These are phyloP conservation scores for Priceomyces castillae DNA, from an alignment of 805 yeast species.

Conservation along the genomic window DNA sequence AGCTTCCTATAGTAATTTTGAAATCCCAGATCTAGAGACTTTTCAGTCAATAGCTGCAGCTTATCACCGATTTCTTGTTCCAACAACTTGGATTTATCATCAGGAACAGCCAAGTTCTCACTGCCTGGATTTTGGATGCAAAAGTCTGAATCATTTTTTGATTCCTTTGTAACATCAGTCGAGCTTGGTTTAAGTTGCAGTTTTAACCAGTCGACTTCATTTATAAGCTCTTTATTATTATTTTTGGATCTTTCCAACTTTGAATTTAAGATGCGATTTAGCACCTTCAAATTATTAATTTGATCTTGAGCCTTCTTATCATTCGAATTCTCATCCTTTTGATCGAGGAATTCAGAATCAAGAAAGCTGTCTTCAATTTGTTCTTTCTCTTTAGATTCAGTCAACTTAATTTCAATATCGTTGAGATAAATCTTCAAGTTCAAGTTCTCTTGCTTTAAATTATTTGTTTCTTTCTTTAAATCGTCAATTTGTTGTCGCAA, in stretches of 20 bases:
- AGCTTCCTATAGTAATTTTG: constrained; percentile 22
- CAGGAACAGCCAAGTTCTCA: background rate
- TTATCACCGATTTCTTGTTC: constrained; percentile 16
- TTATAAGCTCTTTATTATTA: constrained; percentile 18
- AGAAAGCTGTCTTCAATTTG: constrained; percentile 1
- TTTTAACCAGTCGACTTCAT: constrained; percentile 14
- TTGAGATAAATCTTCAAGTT: constrained; percentile 7
- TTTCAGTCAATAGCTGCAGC: constrained; percentile 12
- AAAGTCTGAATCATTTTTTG: background rate
- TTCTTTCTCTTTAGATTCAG: constrained; percentile 1
- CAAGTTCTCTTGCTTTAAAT: constrained; percentile 8
- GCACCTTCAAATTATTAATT: constrained; percentile 6
- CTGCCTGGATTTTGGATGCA: background rate
- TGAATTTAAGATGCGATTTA: constrained; percentile 12
- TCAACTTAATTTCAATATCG: constrained; percentile 7
- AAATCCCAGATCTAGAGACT: constrained; percentile 20
- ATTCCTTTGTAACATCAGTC: background rate
- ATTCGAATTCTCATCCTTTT: background rate
- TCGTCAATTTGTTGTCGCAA: constrained; percentile 9
- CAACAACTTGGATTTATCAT: constrained; percentile 3
- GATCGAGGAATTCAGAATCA: background rate
- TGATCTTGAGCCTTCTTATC: constrained; percentile 1
- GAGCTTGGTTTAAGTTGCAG: background rate
- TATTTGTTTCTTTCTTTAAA: constrained; percentile 10
- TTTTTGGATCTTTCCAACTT: constrained; percentile 14